Percentiles rank a stretch among this genome's conserved stretches.
phyloP scores from a whole-genome alignment of 768 basidiomycete species.

The Termitomyces sp. region DNA sequence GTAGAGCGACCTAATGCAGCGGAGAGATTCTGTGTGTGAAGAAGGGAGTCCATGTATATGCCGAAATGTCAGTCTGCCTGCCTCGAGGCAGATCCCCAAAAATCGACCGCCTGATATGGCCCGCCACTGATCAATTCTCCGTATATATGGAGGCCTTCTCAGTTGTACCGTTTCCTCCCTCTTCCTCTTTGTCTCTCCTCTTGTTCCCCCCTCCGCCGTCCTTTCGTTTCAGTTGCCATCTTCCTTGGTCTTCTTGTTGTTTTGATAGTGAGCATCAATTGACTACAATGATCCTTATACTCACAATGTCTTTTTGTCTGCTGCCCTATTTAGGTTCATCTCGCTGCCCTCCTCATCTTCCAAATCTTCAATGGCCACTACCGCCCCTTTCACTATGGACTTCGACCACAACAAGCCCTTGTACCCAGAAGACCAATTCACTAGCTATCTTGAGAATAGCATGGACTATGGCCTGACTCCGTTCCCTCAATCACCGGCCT shows the following conservation, averaged over 20 bases:
- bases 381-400: conserved; percentile 34
- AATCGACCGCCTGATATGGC: conserved; percentile 9
- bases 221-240: conserved; percentile 32
- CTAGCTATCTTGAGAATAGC: conserved; percentile 44
- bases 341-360: conserved; percentile 17
- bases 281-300: conserved; percentile 21
- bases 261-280: conserved; percentile 17
- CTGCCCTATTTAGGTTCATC: conserved; percentile 17
- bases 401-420: conserved; percentile 44
- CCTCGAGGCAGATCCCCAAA: conserved; percentile 19
- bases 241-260: conserved; percentile 18
- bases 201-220: conserved; percentile 25
- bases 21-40: conserved; percentile 10
- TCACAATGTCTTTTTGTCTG: conserved; percentile 16
- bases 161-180: conserved; percentile 18
- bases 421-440: conserved; percentile 36
- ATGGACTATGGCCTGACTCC: conserved; percentile 62
- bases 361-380: conserved; percentile 15
- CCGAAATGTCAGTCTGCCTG: conserved; percentile 14
- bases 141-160: conserved; percentile 20
- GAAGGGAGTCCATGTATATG: conserved; percentile 4
- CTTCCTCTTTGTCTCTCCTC: conserved; percentile 16
- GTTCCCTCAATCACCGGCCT: conserved; percentile 52
- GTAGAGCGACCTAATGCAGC: conserved; percentile 8
- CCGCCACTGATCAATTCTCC: conserved; percentile 11